These are phyloP conservation scores for Prunus padus DNA, from an alignment of 306 rosid genomes.

Conservation along the genomic window DNA sequence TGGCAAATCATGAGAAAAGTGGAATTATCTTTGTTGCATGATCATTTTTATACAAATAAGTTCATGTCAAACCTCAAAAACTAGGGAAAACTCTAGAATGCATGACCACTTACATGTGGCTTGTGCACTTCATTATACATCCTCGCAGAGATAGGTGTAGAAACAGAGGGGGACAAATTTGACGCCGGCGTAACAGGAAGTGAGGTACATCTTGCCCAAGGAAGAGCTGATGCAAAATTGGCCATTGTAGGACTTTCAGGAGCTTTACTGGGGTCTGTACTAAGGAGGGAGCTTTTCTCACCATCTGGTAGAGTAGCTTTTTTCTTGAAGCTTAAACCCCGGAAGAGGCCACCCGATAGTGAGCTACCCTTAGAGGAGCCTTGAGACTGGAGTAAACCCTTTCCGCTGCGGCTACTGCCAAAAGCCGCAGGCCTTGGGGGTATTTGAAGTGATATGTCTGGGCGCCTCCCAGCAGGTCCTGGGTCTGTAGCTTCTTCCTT, in stretches of 20 bases:
- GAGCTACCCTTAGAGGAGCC: constrained; percentile 58
- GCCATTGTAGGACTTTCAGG: constrained; percentile 54
- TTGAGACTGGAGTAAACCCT: constrained; percentile 67
- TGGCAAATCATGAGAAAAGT: neutral
- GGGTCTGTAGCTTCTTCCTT: constrained; percentile 43
- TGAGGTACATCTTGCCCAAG: constrained; percentile 80
- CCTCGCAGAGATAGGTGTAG: constrained; percentile 74
- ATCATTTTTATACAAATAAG: constrained; percentile 10
- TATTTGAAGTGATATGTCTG: constrained; percentile 91
- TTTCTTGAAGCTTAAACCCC: constrained; percentile 85
- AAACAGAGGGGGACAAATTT: constrained; percentile 60
- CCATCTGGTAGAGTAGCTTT: constrained; percentile 53
- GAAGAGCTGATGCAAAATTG: constrained; percentile 40
- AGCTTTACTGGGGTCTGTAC: constrained; percentile 48
- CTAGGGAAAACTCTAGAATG: constrained; percentile 18
- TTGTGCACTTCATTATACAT: constrained; percentile 55
- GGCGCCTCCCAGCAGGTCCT: constrained; percentile 58
- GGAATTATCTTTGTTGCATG: neutral
- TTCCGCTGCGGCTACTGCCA: constrained; percentile 53
- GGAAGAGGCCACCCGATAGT: constrained; percentile 58
- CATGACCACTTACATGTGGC: constrained; percentile 48
- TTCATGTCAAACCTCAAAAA: constrained; percentile 16
- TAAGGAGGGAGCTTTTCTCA: constrained; percentile 83
- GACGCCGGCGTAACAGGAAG: constrained; percentile 81
- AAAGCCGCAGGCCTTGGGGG: constrained; percentile 74